Conservation (phyloP, 805 yeast genomes). For the Ogataea allantospora region DNA sequence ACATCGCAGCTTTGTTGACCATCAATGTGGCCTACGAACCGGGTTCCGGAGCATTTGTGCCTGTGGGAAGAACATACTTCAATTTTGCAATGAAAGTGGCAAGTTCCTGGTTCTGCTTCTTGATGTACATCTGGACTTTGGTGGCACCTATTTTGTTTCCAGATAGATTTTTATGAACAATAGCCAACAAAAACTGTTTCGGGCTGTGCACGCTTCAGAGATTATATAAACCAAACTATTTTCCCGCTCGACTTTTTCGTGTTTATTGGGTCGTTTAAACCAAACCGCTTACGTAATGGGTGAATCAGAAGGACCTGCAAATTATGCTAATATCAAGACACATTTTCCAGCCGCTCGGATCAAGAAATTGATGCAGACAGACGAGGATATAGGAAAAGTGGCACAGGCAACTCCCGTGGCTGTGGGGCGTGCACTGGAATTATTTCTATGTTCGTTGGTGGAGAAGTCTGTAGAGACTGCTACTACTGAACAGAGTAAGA, state of each 20-base stretch:
- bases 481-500: slow-evolving; percentile 65
- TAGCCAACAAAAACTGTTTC: neutral
- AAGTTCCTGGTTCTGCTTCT: slow-evolving; percentile 89
- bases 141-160: slow-evolving; percentile 90
- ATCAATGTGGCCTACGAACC: slow-evolving; percentile 85
- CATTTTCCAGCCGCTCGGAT: slow-evolving; percentile 92
- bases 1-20: slow-evolving; percentile 90
- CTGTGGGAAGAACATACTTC: slow-evolving; percentile 96
- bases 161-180: slow-evolving; percentile 60
- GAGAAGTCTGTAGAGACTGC: slow-evolving; percentile 82
- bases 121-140: slow-evolving; percentile 84
- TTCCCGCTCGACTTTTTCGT: too few species aligned
- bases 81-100: slow-evolving; percentile 92
- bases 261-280: too few species aligned
- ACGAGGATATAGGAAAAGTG: slow-evolving; percentile 97
- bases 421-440: slow-evolving; percentile 91
- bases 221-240: slow-evolving; percentile 9
- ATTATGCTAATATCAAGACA: slow-evolving; percentile 60
- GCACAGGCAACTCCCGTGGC: slow-evolving; percentile 99
- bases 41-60: slow-evolving; percentile 85
- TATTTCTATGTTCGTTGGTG: slow-evolving; percentile 85
- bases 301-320: slow-evolving; percentile 21
- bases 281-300: slow-evolving; percentile 11
- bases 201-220: slow-evolving; percentile 7
- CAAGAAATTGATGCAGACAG: slow-evolving; percentile 95